phyloP scores from a whole-genome alignment of 352 stramenopile species.

The Phytophthora pisi region DNA sequence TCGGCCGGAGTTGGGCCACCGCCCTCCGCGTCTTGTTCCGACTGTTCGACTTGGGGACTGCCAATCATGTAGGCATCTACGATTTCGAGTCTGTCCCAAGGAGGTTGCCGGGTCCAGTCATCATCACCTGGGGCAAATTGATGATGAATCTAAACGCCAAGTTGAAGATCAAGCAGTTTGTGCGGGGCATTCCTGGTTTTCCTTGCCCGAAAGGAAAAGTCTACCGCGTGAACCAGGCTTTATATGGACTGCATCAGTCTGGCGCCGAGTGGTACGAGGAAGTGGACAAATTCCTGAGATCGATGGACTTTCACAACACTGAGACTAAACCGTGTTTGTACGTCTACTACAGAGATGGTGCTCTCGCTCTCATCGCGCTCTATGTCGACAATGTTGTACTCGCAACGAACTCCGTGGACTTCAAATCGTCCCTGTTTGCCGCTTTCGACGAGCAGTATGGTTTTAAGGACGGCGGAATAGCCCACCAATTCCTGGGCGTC shows the following conservation, averaged over 20 bases:
- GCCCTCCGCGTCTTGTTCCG: too few species aligned
- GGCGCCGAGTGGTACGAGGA: conserved; percentile 21
- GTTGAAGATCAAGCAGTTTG: conserved; percentile 19
- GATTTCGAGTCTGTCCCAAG: too few species aligned
- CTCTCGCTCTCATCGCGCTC: neutral
- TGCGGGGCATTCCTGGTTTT: conserved; percentile 11
- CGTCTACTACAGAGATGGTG: neutral
- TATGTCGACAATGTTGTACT: neutral
- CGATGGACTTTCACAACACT: neutral
- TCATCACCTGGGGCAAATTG: too few species aligned
- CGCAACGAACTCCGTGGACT: neutral
- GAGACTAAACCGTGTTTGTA: neutral
- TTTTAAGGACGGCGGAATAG: conserved; percentile 19
- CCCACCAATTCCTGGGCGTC: conserved; percentile 9
- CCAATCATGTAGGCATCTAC: too few species aligned
- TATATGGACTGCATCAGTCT: conserved; percentile 12
- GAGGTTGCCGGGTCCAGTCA: too few species aligned
- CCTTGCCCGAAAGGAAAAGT: conserved; percentile 11
- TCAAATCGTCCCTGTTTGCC: conserved; percentile 25
- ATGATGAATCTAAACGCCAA: conserved; percentile 5
- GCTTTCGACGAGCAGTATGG: conserved; percentile 20
- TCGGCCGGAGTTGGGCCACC: too few species aligned
- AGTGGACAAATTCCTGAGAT: conserved; percentile 12
- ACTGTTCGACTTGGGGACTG: too few species aligned
- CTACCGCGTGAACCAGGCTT: conserved; percentile 9